Percentiles rank a stretch among this genome's conserved stretches.
phyloP scores from a whole-genome alignment of 345 rosid genomes.

The Boechera retrofracta region DNA sequence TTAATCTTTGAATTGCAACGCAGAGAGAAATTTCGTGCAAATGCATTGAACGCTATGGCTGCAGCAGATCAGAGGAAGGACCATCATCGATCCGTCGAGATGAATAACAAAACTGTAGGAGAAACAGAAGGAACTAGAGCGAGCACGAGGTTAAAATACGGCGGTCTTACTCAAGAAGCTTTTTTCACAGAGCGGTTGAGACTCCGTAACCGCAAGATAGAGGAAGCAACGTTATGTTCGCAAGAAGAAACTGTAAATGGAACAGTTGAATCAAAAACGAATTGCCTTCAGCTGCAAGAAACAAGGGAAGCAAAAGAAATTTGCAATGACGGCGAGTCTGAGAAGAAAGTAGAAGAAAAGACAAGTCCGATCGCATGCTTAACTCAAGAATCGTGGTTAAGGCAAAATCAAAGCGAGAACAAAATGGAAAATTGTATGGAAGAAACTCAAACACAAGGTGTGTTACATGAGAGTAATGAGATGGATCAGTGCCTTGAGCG shows the following conservation, averaged over 20 bases:
- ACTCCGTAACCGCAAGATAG: not conserved
- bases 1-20: not conserved
- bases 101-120: not conserved
- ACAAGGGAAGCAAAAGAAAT: constrained; percentile 19
- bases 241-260: constrained; percentile 15
- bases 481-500: constrained; percentile 28
- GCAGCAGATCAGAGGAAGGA: constrained; percentile 16
- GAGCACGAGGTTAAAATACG: not conserved
- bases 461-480: constrained; percentile 1
- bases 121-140: constrained; percentile 9
- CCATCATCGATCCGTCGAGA: constrained; percentile 7
- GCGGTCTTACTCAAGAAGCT: constrained; percentile 8
- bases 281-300: constrained; percentile 33
- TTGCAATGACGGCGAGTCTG: constrained; percentile 15
- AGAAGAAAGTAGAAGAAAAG: constrained; percentile 11
- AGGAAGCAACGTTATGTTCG: constrained; percentile 25
- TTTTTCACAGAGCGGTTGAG: constrained; percentile 15
- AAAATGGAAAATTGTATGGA: not conserved
- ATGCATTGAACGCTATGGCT: not conserved
- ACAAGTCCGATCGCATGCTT: not conserved
- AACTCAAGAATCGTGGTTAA: constrained; percentile 1
- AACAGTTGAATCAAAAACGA: constrained; percentile 1
- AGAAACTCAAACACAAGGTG: constrained; percentile 2
- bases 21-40: constrained; percentile 33
- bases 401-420: not conserved